phyloP scores from a whole-genome alignment of 2,329 filamentous ascomycete genomes.

The Pseudohalonectria lignicola region DNA sequence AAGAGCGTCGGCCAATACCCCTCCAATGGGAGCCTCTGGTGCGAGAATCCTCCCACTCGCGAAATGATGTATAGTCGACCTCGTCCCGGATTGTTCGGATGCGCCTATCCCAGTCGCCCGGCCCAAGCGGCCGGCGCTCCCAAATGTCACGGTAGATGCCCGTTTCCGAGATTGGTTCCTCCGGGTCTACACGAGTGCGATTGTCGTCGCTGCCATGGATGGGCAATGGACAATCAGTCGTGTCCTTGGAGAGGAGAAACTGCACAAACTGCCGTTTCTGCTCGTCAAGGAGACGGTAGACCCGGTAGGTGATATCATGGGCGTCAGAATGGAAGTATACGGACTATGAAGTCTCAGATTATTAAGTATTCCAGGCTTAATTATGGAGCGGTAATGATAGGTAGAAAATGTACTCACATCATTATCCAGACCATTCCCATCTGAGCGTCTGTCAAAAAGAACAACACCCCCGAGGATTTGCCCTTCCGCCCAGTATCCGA shows the following conservation, averaged over 20 bases:
- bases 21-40: too few species aligned
- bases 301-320: constrained; percentile 9
- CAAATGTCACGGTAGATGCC: constrained; percentile 13
- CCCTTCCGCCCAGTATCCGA: constrained; percentile 18
- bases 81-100: too few species aligned
- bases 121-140: too few species aligned
- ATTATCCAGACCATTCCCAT: not conserved
- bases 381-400: too few species aligned
- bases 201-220: constrained; percentile 8
- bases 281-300: constrained; percentile 10
- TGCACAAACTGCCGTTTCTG: constrained; percentile 11
- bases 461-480: constrained; percentile 15
- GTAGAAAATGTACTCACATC: too few species aligned
- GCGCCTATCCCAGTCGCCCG: too few species aligned
- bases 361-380: too few species aligned
- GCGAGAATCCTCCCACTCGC: too few species aligned
- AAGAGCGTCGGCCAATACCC: too few species aligned
- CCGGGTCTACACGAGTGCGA: constrained; percentile 11
- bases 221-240: constrained; percentile 5
- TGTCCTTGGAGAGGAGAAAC: constrained; percentile 8
- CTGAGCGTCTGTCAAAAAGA: constrained; percentile 10
- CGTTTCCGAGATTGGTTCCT: constrained; percentile 10
- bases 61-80: too few species aligned
- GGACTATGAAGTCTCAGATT: too few species aligned
- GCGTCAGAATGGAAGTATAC: constrained; percentile 12